Conservation (phyloP, 2,329 filamentous ascomycete species). For the Zalaria sp. region DNA sequence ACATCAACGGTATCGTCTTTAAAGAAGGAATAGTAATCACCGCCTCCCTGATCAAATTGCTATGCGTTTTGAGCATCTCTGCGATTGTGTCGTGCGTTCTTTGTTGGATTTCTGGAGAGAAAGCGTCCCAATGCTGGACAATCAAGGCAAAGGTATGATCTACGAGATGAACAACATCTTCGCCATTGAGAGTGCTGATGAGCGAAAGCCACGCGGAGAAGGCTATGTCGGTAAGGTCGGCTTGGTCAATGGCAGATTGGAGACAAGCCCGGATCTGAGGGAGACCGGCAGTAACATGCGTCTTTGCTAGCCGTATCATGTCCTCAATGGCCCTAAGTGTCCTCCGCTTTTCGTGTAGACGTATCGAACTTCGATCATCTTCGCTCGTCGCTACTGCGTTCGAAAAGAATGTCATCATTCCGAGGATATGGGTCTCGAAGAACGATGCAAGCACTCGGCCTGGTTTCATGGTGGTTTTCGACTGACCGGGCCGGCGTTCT, state of each 20-base stretch:
- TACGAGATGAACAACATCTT: constrained; percentile 66
- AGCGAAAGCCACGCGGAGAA: constrained; percentile 77
- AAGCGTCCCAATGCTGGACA: constrained; percentile 59
- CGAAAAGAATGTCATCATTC: constrained; percentile 71
- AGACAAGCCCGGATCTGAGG: constrained; percentile 94
- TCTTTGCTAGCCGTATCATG: constrained; percentile 65
- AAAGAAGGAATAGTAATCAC: constrained; percentile 70
- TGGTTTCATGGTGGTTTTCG: constrained; percentile 30
- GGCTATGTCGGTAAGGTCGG: constrained; percentile 60
- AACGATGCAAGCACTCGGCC: constrained; percentile 55
- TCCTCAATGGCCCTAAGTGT: constrained; percentile 76
- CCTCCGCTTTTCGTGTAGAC: constrained; percentile 49
- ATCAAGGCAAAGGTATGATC: constrained; percentile 86
- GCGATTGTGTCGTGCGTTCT: constrained; percentile 50
- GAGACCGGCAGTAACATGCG: constrained; percentile 61
- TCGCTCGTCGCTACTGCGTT: constrained; percentile 48
- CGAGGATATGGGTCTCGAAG: constrained; percentile 70
- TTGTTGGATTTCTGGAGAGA: constrained; percentile 47
- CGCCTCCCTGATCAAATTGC: constrained; percentile 45
- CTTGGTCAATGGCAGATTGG: constrained; percentile 64
- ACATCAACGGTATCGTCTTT: constrained; percentile 52
- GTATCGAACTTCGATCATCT: constrained; percentile 26
- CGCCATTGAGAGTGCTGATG: constrained; percentile 57
- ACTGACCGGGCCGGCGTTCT: constrained; percentile 30
- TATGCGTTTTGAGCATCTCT: constrained; percentile 50